Percentiles rank a stretch among this genome's conserved stretches.
Conservation (phyloP, 306 rosid genomes). For the Nissolia schottii region DNA sequence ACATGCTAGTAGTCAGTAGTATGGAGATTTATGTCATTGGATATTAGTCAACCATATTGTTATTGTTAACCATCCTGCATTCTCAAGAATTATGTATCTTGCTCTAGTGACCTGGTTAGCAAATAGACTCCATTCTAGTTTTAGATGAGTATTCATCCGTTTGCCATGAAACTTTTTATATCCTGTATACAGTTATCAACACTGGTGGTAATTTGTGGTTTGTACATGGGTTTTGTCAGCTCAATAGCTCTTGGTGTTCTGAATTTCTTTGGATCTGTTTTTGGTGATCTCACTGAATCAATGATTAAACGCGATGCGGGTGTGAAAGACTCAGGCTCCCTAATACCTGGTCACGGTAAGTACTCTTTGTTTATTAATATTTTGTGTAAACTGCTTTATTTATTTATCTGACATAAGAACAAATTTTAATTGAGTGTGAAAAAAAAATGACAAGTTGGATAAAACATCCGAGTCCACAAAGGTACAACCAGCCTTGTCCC, state of each 20-base stretch:
- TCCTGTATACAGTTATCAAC: background rate
- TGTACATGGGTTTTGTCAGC: constrained; percentile 37
- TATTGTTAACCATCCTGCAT: background rate
- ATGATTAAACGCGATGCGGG: constrained; percentile 99
- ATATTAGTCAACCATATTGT: constrained; percentile 3
- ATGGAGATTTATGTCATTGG: background rate
- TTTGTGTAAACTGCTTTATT: constrained; percentile 9
- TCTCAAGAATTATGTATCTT: background rate
- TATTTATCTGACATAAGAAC: background rate
- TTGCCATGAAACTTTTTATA: background rate
- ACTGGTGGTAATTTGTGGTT: background rate
- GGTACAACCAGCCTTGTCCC: background rate
- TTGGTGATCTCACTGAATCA: constrained; percentile 97
- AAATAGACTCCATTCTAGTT: background rate
- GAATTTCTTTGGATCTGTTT: constrained; percentile 79
- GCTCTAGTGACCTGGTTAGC: background rate
- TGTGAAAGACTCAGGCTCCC: constrained; percentile 94
- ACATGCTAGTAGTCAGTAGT: background rate
- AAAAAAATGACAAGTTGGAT: constrained; percentile 14
- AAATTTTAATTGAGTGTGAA: background rate
- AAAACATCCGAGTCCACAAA: background rate
- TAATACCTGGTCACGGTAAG: constrained; percentile 98
- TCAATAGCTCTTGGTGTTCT: constrained; percentile 75
- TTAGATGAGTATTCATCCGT: constrained; percentile 4
- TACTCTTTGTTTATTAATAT: constrained; percentile 17